A percentile compares a stretch with the other conserved stretches of the same genome.
These are phyloP conservation scores for Aspergillus caelatus DNA, from an alignment of 2,329 filamentous ascomycete species.

Conservation along the genomic window DNA sequence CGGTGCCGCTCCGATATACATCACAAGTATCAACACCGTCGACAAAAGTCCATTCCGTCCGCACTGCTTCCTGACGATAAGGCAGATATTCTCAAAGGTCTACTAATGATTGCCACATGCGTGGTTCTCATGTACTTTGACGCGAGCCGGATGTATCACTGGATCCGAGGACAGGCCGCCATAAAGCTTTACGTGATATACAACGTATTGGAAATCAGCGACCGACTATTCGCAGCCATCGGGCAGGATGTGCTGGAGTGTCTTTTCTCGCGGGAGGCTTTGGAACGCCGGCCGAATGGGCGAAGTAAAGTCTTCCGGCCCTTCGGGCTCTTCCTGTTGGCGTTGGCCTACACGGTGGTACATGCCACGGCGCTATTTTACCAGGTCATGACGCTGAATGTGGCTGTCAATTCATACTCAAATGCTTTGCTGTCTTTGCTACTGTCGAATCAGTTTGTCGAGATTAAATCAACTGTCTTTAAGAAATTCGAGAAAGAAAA, in stretches of 20 bases:
- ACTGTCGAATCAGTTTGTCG: constrained; percentile 96
- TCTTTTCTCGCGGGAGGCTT: constrained; percentile 87
- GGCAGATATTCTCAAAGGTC: constrained; percentile 88
- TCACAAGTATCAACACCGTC: constrained; percentile 59
- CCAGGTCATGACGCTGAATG: constrained; percentile 96
- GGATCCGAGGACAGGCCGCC: constrained; percentile 91
- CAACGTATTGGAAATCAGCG: constrained; percentile 89
- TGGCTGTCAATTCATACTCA: constrained; percentile 97
- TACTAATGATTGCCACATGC: constrained; percentile 84
- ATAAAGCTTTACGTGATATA: constrained; percentile 99
- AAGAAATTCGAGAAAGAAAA: constrained; percentile 99
- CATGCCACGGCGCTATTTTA: constrained; percentile 92
- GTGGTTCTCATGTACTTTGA: constrained; percentile 86
- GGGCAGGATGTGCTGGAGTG: constrained; percentile 97
- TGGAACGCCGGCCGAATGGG: constrained; percentile 84
- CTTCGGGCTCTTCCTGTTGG: constrained; percentile 86
- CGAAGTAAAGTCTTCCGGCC: constrained; percentile 89
- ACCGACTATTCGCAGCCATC: constrained; percentile 84
- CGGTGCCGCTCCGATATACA: constrained; percentile 33
- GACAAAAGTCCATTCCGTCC: constrained; percentile 83
- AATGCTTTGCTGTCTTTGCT: constrained; percentile 91
- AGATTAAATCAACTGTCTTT: constrained; percentile 98
- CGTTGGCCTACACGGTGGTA: constrained; percentile 82
- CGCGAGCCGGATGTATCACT: constrained; percentile 96
- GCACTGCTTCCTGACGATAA: constrained; percentile 86